Evolutionary conservation across 495 filamentous ascomycete genomes (phyloP), one percentile per base, ranked within the genome.

Genomic region (Xylaria grammica): DNA sequence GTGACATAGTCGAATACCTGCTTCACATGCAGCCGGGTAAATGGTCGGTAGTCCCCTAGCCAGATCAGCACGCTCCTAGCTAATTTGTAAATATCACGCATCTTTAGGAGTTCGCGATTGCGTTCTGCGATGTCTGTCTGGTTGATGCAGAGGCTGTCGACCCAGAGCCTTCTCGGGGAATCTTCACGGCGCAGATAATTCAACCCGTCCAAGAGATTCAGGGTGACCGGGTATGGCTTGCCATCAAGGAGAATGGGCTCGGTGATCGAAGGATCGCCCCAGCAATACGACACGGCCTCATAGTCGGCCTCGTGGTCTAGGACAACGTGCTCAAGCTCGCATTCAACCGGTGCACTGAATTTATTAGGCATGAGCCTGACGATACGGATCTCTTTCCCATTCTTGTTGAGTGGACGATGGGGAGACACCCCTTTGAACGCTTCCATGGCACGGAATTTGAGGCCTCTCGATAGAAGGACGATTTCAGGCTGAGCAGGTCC

Each of bases 221-320:
- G 30, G 9, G 59, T 49, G 7, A 62, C 29, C 2, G 51, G 30
- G 20, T 62, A 63, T 8, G 51, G 20, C 11, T 7, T 11, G 34
- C 59, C 65, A 19, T 67, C 58, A 10, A 67, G 51, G n/a, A 60
- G 24, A n/a, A 63, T 63, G 11, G 40, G 26, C 7, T 53, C 5
- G 0, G 44, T 54, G 20, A 62, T 55, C 1, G 44, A 55, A 1
- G 63, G 38, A 54, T 77, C 67, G 0, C 76, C 75, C 75, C 76
- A 78, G 48, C 60, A 66, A 65, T 78, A 77, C 3, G 75, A 78
- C 15, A 78, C 52, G 1, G 74, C 72, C 52, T 77, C 73, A 46
- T 75, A 78, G 20, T 65, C 34, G 5, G 78, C 65, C 17, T 80
- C 78, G 3, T 68, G 69, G 29, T 81, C 77, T 0, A 86, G 71